Evolutionary conservation across 2,329 filamentous ascomycete species (phyloP), one percentile per base, ranked within the genome.

Genomic region (Boeremia lycopersici): DNA sequence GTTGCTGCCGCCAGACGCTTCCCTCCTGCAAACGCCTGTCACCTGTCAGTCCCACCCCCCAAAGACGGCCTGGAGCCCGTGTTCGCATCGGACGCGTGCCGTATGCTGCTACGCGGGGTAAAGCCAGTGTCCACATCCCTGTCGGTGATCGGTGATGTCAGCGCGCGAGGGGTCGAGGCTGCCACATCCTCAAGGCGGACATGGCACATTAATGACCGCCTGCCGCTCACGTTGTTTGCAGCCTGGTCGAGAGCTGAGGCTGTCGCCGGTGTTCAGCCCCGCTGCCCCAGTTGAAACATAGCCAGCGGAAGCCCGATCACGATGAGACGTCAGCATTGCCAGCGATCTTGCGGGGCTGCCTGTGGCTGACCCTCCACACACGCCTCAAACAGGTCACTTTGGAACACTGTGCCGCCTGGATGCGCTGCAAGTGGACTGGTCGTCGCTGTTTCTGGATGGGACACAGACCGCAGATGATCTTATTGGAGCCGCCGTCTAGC

Each of bases 401-500:
- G 44, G 44, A 39, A 48, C 44, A 38, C 26, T 43, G 25, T 5
- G 17, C 44, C 12, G 29, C 26, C 31, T 48, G 26, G 17, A 43
- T 4, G 15, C n/a, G 50, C 53, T 60, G 57, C 53, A 66, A 57
- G 47, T 38, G 59, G 56, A n/a, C 38, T 58, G 42, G 38, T 47
- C 35, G 47, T 43, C 39, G 15, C 59, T 56, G 33, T 53, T 53
- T 57, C 38, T 57, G 59, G 55, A 19, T 52, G 30, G 43, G 40
- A 56, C 45, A 30, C 35, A 34, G 53, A 38, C 8, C 26, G 33
- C 9, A 39, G 28, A 5, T 15, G 30, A 29, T 42, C 42, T 63
- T 34, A 67, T 64, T 67, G 64, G 64, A 51, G 47, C 45, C 45
- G 51, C 53, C 17, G 25, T 36, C 53, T 61, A 64, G 61, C 58